Base-by-base conservation (phyloP, 1,139 yeast genomes). In the Debaryomycetaceae sp. region DNA sequence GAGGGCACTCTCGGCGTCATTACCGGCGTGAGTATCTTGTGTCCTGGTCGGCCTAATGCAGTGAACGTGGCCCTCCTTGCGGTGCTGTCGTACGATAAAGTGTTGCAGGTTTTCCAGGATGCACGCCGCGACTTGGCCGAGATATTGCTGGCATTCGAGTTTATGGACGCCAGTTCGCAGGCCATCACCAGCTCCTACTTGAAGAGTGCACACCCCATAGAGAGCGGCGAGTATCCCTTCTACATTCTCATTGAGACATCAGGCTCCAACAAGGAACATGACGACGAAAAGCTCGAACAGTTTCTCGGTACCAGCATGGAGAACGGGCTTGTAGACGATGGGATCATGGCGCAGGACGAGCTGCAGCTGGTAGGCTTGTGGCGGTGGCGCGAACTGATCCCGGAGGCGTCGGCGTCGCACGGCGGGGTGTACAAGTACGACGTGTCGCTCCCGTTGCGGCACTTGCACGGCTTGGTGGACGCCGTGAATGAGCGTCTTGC, bases 391-490 rank as follows among this genome's bases (percentile, higher is more conserved):
- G 98, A 90, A 55, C 68, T 78, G 38, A 73, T 87, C 40, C 86
- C 96, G 21, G 98, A 90, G 58, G 87, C 95, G 8, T 69, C 83
- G 13, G 79, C 86, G 27, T 67, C 73, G 35, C 75, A 68, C 22
- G 97, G 97, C 30, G 98, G 97, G 41, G 97, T 87, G 29, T 90
- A 90, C 65, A 90, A 90, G 58, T 90, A 90, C 48, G 98, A 90
- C 45, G 95, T 90, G 25, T 83, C 95, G 4, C 61, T 90, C 35
- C 97, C 97, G 18, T 65, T 87, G 39, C 62, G 70, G 13, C 81
- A 76, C 32, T 65, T 87, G 55, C 87, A 86, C 48, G 78, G 78
- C 7, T 62, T 90, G 31, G 95, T 87, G 14, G 80, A 74, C 31
- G 93, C 78, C 10, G 74, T 75, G 14, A 71, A 76, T 40, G 72